Base-by-base conservation (phyloP, 331 rosid genomes). In the Prunus yedoensis region DNA sequence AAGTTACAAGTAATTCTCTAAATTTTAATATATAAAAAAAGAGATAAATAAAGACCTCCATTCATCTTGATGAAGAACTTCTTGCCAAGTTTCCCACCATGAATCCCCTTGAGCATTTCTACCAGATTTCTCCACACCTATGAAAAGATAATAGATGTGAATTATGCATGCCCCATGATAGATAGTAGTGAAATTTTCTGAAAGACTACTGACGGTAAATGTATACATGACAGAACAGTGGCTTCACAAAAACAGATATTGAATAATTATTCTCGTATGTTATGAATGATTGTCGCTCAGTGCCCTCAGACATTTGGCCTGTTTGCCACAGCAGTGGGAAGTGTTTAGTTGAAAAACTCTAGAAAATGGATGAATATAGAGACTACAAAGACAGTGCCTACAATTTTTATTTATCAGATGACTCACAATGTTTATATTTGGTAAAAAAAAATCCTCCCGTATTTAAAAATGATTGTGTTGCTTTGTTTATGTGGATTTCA, bases 11-110 rank as follows among this genome's bases (percentile, higher is more conserved):
- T 61, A 51, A 32, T 58, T 35, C 45, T 32, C 35, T 14, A 9
- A 63, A 53, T 18, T 8, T 21, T 53, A 73, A 68, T 66, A 41
- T 35, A 6, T 5, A 79, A 52, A 77, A 58, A 71, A 58, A 68
- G 16, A 14, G 53, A 17, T 61, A 70, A 63, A 20, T 63, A 79
- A 77, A 65, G 63, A 95, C 99, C 99, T 95, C 97, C 97, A 95
- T 88, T 92, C 99, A 76, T 95, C 97, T 86, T 95, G 99, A 76
- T 95, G 93, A 75, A 95, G 93, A 87, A 88, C 87, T 86, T 95
- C 99, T 86, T 95, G 96, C 99, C 99, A 95, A 14, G 97, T 92
- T 87, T 95, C 97, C 97, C 99, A 92, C 99, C 99, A 95, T 60
- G 94, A 89, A 85, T 95, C 97, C 63, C 97, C 97, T 67, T 89